These are phyloP conservation scores for Xylariaceae sp. DNA, from an alignment of 2,329 filamentous ascomycete species.

Conservation along the genomic window DNA sequence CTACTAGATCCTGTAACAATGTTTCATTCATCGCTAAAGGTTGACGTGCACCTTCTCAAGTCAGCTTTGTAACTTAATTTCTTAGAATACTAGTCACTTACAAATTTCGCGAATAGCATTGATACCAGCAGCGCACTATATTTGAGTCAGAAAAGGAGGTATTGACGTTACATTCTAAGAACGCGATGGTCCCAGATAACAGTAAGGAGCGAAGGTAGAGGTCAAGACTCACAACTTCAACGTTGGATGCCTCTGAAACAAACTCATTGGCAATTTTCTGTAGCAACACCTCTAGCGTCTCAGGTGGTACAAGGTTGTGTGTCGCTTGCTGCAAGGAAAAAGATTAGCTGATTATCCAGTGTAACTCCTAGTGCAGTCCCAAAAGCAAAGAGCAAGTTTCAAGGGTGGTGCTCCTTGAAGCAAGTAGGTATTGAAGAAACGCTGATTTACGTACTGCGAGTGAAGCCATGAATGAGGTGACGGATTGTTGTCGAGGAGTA, in stretches of 20 bases:
- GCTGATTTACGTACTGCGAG: constrained; percentile 60
- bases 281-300: constrained; percentile 87
- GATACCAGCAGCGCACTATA: constrained; percentile 72
- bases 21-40: constrained; percentile 97
- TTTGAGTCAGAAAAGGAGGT: constrained; percentile 3
- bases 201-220: constrained; percentile 52
- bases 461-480: constrained; percentile 91
- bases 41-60: constrained; percentile 66
- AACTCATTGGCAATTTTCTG: constrained; percentile 99
- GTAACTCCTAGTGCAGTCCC: background rate
- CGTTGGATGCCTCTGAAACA: constrained; percentile 89
- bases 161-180: background rate
- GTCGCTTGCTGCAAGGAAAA: constrained; percentile 67
- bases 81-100: constrained; percentile 17
- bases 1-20: constrained; percentile 91
- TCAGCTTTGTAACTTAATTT: constrained; percentile 8
- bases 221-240: constrained; percentile 67
- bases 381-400: background rate
- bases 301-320: constrained; percentile 89
- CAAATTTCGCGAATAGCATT: constrained; percentile 97
- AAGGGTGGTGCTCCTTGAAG: background rate
- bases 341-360: constrained; percentile 3
- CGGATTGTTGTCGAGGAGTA: constrained; percentile 84
- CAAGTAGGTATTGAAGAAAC: background rate
- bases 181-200: background rate